Evolutionary conservation across 257 asterid species (phyloP), one percentile per base, ranked within the genome.

Genomic region (Coffea canephora): DNA sequence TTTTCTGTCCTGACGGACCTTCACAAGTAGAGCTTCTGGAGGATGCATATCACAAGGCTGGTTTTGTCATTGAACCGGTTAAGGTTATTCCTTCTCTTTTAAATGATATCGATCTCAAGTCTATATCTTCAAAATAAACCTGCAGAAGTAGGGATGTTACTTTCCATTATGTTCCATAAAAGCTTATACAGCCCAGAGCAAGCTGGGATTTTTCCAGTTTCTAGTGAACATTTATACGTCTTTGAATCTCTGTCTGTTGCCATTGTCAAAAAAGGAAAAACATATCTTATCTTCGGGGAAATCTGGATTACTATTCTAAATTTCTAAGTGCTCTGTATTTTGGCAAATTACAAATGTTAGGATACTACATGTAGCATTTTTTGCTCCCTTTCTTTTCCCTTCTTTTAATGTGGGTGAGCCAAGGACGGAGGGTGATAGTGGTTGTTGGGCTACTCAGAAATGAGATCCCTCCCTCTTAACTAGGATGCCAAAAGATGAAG

Each of bases 1-100:
- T 85, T 18, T 89, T 84, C 86, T 95, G 98, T 77, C 97, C 98
- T 0, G 85, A 89, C 27, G 98, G 98, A 7, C 82, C 91, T 62
- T 84, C 94, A 15, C 98, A 93, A 84, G 96, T 84, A 21, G 83
- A 86, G 81, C 86, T 81, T 65, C 66, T 95, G 83, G 93, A 93
- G 81, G 94, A 91, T n/a, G 95, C 84, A 14, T 91, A 96, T 81
- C 79, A 78, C 54, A 78, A 65, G n/a, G 90, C 91, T 71, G 97
- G 98, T 76, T 95, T 95, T 80, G 72, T 79, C 55, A 83, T 90
- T 71, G 90, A 87, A 75, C 91, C 87, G 1, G 83, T 90, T 62
- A 80, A 87, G 76, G 84, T 94, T 50, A 83, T 83, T 89, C 92
- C 94, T 6, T 88, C 95, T 57, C 74, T 81, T 79, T 86, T 94